Evolutionary conservation across 352 stramenopile genomes (phyloP).

Genomic region (Thalassiosira hispida): DNA sequence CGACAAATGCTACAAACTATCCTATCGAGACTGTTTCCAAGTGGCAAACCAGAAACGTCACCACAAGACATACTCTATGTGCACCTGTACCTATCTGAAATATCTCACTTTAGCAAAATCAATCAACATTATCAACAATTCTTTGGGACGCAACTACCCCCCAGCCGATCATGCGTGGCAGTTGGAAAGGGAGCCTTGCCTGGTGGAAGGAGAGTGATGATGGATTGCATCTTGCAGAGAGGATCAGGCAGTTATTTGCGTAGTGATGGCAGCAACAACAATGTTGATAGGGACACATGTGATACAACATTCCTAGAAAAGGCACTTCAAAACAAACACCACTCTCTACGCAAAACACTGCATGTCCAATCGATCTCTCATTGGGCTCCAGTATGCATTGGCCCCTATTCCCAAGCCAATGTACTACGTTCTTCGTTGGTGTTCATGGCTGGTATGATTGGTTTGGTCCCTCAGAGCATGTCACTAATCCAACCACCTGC

Average conservation of each 20-base stretch:
- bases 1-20: constrained; percentile 56
- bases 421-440: constrained; percentile 89
- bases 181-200: constrained; percentile 67
- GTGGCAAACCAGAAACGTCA: constrained; percentile 34
- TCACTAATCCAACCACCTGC: constrained; percentile 71
- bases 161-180: constrained; percentile 81
- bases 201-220: constrained; percentile 82
- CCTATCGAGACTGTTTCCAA: constrained; percentile 20
- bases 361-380: constrained; percentile 96
- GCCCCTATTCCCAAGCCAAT: constrained; percentile 98
- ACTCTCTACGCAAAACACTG: constrained; percentile 86
- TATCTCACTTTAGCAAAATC: constrained; percentile 91
- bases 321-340: constrained; percentile 55
- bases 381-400: constrained; percentile 98
- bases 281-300: background rate
- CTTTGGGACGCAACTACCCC: constrained; percentile 88
- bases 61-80: constrained; percentile 93
- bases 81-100: constrained; percentile 95
- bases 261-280: constrained; percentile 11
- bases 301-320: constrained; percentile 28
- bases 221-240: constrained; percentile 91
- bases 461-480: constrained; percentile 95
- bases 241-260: constrained; percentile 77
- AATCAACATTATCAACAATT: constrained; percentile 92
- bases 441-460: constrained; percentile 96